Percentiles rank a stretch among this genome's conserved stretches.
phyloP scores from a whole-genome alignment of 108 stramenopile genomes.

The Cylindrotheca closterium region DNA sequence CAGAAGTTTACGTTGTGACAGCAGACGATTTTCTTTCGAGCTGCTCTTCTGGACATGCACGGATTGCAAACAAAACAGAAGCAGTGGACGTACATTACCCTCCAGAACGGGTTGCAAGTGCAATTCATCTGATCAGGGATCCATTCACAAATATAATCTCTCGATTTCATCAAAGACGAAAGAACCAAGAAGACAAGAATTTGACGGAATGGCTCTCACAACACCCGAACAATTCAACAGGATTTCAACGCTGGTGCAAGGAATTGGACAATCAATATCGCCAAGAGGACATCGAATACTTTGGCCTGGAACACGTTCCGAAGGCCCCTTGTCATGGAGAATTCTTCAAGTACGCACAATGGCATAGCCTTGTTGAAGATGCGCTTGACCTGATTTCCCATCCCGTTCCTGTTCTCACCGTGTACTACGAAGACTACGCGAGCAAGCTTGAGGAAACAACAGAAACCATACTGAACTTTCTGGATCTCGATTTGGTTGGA shows the following conservation, averaged over 20 bases:
- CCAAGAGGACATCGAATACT: slow-evolving; percentile 16
- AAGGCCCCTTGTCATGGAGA: slow-evolving; percentile 73
- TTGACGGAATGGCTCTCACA: slow-evolving; percentile 18
- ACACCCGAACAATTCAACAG: slow-evolving; percentile 29
- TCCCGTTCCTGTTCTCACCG: slow-evolving; percentile 47
- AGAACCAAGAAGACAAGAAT: slow-evolving; percentile 28
- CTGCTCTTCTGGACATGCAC: slow-evolving; percentile 31
- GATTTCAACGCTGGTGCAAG: slow-evolving; percentile 45
- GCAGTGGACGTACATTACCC: slow-evolving; percentile 22
- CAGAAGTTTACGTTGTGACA: slow-evolving; percentile 54
- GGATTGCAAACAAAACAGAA: slow-evolving; percentile 8
- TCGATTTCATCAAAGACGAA: slow-evolving; percentile 60
- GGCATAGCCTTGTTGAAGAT: slow-evolving; percentile 77
- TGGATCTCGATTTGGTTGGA: slow-evolving; percentile 36
- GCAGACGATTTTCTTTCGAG: slow-evolving; percentile 35
- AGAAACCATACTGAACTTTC: slow-evolving; percentile 51
- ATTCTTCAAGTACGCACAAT: slow-evolving; percentile 74
- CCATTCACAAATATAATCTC: slow-evolving; percentile 74
- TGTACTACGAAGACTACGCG: slow-evolving; percentile 82
- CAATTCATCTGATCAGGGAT: slow-evolving; percentile 68
- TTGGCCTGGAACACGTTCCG: slow-evolving; percentile 29
- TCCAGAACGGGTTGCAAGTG: slow-evolving; percentile 51
- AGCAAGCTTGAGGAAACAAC: slow-evolving; percentile 48
- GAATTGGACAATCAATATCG: slow-evolving; percentile 7
- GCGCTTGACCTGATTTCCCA: slow-evolving; percentile 25